Evolutionary conservation across 1,284 basidiomycete species (phyloP).

Genomic region (Psilocybe mexicana): DNA sequence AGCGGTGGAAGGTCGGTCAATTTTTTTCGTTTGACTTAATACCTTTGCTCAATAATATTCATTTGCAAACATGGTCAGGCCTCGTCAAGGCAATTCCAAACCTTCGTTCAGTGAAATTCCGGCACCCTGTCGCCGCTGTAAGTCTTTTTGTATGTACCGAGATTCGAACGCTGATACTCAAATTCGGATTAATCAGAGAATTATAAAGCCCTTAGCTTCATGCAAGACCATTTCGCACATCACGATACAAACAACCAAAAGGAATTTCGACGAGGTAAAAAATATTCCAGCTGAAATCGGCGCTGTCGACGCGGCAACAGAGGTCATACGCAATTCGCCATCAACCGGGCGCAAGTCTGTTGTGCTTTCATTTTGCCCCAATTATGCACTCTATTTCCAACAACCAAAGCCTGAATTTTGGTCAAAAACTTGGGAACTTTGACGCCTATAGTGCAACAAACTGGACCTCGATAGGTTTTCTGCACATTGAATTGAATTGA

Average conservation of each 20-base stretch:
- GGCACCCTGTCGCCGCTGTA: neutral
- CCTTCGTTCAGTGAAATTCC: constrained; percentile 22
- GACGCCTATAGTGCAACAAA: neutral
- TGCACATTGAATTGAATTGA: too few species aligned
- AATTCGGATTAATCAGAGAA: neutral
- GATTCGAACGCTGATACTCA: neutral
- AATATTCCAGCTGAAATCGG: neutral
- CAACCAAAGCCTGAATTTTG: neutral
- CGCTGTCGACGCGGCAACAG: constrained; percentile 6
- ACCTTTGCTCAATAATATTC: too few species aligned
- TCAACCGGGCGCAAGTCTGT: constrained; percentile 1
- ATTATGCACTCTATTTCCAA: too few species aligned
- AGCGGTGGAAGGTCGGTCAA: constrained; percentile 24
- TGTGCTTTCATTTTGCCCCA: neutral
- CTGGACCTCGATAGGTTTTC: too few species aligned
- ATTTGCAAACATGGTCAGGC: constrained; percentile 7
- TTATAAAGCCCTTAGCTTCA: constrained; percentile 1
- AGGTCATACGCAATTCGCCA: constrained; percentile 1
- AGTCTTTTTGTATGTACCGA: neutral
- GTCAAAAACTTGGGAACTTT: neutral
- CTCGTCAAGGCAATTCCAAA: constrained; percentile 25
- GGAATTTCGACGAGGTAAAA: neutral
- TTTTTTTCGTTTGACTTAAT: too few species aligned
- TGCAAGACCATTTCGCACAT: constrained; percentile 5
- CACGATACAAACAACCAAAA: neutral